phyloP scores from a whole-genome alignment of 768 basidiomycete species.

The Leccinellum albellum region DNA sequence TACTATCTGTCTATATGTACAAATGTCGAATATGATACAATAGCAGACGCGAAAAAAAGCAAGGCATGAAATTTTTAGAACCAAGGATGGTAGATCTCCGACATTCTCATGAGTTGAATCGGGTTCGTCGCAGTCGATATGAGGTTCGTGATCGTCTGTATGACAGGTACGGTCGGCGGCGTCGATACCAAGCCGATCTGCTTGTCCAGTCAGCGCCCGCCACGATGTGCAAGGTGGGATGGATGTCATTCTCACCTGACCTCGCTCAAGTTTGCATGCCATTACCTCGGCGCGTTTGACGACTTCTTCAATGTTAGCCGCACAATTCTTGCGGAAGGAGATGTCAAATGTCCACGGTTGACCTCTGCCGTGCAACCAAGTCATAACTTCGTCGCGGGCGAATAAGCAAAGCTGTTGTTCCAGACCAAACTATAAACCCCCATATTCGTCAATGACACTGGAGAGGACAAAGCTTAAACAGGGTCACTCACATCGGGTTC shows the following conservation, averaged over 20 bases:
- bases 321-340: conserved; percentile 55
- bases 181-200: conserved; percentile 23
- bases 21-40: conserved; percentile 2
- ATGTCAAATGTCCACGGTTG: conserved; percentile 56
- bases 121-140: conserved; percentile 87
- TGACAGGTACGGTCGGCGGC: conserved; percentile 43
- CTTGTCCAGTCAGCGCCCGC: conserved; percentile 3
- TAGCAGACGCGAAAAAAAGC: neutral
- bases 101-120: conserved; percentile 78
- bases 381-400: conserved; percentile 86
- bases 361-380: conserved; percentile 61
- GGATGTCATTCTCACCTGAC: conserved; percentile 50
- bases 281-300: conserved; percentile 79
- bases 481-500: conserved; percentile 73
- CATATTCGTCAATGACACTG: neutral
- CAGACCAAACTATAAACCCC: conserved; percentile 69
- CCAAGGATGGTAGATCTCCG: conserved; percentile 84
- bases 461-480: neutral
- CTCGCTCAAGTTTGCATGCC: conserved; percentile 84
- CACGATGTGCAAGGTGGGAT: neutral
- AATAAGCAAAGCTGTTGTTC: conserved; percentile 91
- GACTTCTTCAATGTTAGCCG: conserved; percentile 61
- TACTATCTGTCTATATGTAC: neutral
- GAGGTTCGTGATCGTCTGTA: conserved; percentile 78
- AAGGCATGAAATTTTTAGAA: conserved; percentile 41